Conservation (phyloP, 176 grass and related monocot genomes). For the Musa acuminata region DNA sequence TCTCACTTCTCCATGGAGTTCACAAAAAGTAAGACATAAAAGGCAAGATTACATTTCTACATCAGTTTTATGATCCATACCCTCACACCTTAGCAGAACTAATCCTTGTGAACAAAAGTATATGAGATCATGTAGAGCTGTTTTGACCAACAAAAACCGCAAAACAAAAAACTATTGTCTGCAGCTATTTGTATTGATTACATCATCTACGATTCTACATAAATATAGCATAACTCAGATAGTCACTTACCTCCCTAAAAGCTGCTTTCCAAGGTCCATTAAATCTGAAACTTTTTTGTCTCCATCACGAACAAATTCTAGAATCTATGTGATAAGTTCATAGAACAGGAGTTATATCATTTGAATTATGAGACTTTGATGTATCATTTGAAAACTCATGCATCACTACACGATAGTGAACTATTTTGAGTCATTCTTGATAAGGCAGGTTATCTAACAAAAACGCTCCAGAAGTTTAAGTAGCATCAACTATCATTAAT, state of each 20-base stretch:
- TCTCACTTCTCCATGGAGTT: no score
- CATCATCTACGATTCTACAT: no score
- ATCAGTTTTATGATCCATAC: no score
- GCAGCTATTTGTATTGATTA: neutral
- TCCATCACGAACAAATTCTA: slow-evolving; percentile 88
- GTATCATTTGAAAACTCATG: neutral
- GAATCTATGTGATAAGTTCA: slow-evolving; percentile 33
- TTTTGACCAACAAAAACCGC: no score
- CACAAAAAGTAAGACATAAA: no score
- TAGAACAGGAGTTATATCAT: neutral
- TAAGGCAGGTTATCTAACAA: neutral
- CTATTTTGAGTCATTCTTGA: neutral
- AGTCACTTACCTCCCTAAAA: slow-evolving; percentile 58
- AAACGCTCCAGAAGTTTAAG: neutral
- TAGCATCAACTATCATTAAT: neutral
- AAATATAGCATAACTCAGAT: neutral
- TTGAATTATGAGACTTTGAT: neutral
- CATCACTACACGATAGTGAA: neutral
- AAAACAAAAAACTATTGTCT: neutral
- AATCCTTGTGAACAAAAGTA: neutral
- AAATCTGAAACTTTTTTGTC: slow-evolving; percentile 62
- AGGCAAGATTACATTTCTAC: no score
- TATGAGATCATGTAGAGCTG: no score
- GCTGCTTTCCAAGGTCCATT: slow-evolving; percentile 78
- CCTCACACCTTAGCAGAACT: no score